These are phyloP conservation scores for Magnaporthiopsis rhizophila DNA, from an alignment of 2,329 filamentous ascomycete species.

Conservation along the genomic window DNA sequence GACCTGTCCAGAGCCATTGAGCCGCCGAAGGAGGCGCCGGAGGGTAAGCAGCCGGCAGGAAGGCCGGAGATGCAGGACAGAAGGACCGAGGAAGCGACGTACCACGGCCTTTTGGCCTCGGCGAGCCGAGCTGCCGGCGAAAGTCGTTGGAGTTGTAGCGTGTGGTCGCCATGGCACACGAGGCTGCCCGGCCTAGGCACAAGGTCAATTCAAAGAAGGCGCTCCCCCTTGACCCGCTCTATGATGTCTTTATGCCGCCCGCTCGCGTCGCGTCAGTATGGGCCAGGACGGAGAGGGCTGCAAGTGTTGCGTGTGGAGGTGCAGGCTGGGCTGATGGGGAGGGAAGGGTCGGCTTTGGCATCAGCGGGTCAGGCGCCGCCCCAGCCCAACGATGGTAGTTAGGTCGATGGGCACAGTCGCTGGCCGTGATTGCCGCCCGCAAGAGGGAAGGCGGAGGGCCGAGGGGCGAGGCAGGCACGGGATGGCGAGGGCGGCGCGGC, in stretches of 20 bases:
- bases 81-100: neutral
- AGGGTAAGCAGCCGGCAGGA: no score
- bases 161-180: constrained; percentile 32
- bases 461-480: no score
- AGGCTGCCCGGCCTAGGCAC: neutral
- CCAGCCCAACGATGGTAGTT: no score
- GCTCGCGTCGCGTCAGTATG: constrained; percentile 3
- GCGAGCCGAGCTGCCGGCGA: constrained; percentile 46
- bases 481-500: no score
- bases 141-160: constrained; percentile 38
- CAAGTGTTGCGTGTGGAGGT: constrained; percentile 13
- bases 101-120: constrained; percentile 44
- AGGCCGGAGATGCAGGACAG: no score
- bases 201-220: constrained; percentile 15
- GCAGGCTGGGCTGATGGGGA: constrained; percentile 7
- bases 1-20: constrained; percentile 2
- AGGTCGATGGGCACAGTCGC: no score
- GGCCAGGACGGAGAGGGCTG: neutral
- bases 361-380: constrained; percentile 5
- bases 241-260: constrained; percentile 28
- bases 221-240: constrained; percentile 30
- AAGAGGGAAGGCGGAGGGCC: no score
- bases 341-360: constrained; percentile 8
- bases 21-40: neutral
- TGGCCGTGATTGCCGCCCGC: no score